Conservation (phyloP, 176 grass and related monocot species). For the Lolium perenne region DNA sequence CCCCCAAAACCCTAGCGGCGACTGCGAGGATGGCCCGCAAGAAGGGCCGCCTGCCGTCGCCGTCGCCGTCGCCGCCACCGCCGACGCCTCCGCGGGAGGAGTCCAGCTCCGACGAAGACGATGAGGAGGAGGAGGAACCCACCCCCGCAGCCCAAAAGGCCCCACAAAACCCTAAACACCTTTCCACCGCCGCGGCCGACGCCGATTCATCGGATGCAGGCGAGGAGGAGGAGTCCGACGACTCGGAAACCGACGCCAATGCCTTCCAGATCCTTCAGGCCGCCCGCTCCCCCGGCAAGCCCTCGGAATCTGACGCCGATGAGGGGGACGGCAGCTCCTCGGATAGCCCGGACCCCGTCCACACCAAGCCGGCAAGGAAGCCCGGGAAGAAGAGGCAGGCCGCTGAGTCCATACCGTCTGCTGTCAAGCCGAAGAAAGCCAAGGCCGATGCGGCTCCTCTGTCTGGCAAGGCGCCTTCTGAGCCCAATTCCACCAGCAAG, state of each 20-base stretch:
- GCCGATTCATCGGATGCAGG: conserved; percentile 17
- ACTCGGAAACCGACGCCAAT: conserved; percentile 18
- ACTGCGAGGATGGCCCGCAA: conserved; percentile 33
- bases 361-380: conserved; percentile 3
- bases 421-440: conserved; percentile 38
- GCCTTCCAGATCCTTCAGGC: conserved; percentile 28
- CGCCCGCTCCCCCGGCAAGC: conserved; percentile 7
- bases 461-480: neutral
- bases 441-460: neutral
- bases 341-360: neutral
- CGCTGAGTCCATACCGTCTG: neutral
- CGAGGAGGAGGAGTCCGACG: neutral
- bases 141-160: neutral
- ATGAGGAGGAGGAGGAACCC: neutral
- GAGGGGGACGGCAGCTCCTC: conserved; percentile 12
- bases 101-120: neutral
- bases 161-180: neutral
- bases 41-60: conserved; percentile 32
- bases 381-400: conserved; percentile 41
- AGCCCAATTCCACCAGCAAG: neutral
- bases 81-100: conserved; percentile 8
- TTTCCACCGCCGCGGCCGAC: neutral
- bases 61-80: neutral
- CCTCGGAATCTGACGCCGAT: neutral
- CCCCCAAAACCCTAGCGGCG: conserved; percentile 33